These are phyloP conservation scores for Populus deltoides DNA, from an alignment of 345 rosid species.

Conservation along the genomic window DNA sequence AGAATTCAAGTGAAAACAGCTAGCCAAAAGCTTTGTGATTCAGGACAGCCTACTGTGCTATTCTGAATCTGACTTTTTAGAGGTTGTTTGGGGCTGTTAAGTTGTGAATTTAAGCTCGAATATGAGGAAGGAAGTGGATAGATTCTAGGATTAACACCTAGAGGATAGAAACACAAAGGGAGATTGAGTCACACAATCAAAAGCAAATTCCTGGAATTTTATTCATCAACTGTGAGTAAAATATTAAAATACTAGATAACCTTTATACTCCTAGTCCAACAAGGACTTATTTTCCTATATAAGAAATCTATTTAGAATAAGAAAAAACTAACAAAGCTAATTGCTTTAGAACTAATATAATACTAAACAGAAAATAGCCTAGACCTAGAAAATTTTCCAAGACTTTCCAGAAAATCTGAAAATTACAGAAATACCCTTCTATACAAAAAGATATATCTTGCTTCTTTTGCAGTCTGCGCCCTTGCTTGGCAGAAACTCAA, in stretches of 20 bases:
- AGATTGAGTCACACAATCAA: not conserved
- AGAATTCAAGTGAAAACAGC: not conserved
- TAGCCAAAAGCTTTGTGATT: not conserved
- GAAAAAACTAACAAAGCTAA: not conserved
- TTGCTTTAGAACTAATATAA: not conserved
- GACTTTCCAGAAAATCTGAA: no score
- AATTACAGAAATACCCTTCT: no score
- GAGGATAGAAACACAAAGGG: not conserved
- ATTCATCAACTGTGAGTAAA: not conserved
- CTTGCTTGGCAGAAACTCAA: no score
- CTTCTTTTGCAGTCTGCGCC: no score
- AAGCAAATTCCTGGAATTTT: not conserved
- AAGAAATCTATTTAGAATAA: not conserved
- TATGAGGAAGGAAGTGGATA: not conserved
- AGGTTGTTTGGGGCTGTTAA: not conserved
- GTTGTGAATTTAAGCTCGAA: no score
- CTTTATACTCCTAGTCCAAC: not conserved
- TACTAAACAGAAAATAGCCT: no score
- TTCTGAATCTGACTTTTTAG: not conserved
- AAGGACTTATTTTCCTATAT: not conserved
- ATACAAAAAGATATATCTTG: no score
- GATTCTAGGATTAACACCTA: not conserved
- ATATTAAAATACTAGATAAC: not conserved
- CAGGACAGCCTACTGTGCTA: not conserved
- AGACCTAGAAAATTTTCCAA: no score